A percentile compares a stretch with the other conserved stretches of the same genome.
Conservation (phyloP, 2,329 filamentous ascomycete genomes). For the Colletotrichum karsti region DNA sequence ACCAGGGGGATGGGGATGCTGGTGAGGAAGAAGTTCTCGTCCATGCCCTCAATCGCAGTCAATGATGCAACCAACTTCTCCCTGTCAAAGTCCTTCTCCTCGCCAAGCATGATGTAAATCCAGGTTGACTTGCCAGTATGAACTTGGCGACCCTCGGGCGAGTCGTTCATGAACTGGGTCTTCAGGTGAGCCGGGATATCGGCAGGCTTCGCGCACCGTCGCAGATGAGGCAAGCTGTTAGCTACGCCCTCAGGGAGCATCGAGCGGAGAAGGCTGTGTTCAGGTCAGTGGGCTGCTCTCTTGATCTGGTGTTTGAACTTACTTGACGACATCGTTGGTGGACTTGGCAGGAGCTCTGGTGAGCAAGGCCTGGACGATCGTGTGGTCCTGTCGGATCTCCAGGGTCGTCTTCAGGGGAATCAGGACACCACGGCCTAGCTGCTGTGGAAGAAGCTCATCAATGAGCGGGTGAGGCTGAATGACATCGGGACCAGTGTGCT, state of each 20-base stretch:
- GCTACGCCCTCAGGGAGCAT: slow-evolving; percentile 67
- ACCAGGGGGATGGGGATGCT: slow-evolving; percentile 75
- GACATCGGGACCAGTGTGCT: slow-evolving; percentile 28
- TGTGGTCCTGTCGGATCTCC: slow-evolving; percentile 68
- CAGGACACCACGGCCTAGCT: slow-evolving; percentile 57
- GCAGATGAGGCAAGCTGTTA: slow-evolving; percentile 75
- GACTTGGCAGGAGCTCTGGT: slow-evolving; percentile 76
- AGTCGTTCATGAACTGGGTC: slow-evolving; percentile 67
- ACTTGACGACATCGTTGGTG: slow-evolving; percentile 79
- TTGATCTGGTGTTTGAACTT: slow-evolving; percentile 42
- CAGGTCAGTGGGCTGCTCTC: slow-evolving; percentile 36
- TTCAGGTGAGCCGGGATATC: slow-evolving; percentile 74
- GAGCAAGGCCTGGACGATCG: slow-evolving; percentile 71
- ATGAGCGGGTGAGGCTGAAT: slow-evolving; percentile 39
- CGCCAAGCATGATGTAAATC: slow-evolving; percentile 67
- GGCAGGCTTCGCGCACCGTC: slow-evolving; percentile 76
- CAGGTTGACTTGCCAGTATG: slow-evolving; percentile 68
- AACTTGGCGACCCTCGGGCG: slow-evolving; percentile 60
- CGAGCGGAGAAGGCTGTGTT: slow-evolving; percentile 49
- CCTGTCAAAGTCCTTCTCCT: slow-evolving; percentile 59
- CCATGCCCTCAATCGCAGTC: slow-evolving; percentile 57
- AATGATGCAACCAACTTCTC: slow-evolving; percentile 60
- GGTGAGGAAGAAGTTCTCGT: slow-evolving; percentile 63
- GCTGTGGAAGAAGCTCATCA: slow-evolving; percentile 42
- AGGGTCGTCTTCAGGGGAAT: slow-evolving; percentile 72